A percentile compares a stretch with the other conserved stretches of the same genome.
Conservation (phyloP, 805 yeast genomes). For the Trichomonascus vanleenenianus region DNA sequence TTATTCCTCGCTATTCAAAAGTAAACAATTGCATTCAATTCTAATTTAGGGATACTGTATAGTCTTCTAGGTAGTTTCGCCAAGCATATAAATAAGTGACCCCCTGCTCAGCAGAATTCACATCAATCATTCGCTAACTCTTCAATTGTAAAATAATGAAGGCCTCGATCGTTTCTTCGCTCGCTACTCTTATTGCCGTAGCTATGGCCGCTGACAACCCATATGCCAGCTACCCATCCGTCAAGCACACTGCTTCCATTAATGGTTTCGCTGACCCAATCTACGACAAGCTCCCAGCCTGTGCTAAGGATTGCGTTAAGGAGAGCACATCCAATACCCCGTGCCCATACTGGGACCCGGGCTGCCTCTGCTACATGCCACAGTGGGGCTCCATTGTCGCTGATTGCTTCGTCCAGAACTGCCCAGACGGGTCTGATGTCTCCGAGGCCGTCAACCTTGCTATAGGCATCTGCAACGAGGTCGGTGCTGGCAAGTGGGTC, state of each 20-base stretch:
- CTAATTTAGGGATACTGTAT: background rate
- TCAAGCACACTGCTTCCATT: constrained; percentile 38
- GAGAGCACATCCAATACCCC: constrained; percentile 34
- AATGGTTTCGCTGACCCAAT: constrained; percentile 43
- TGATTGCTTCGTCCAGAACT: constrained; percentile 34
- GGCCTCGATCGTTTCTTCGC: constrained; percentile 1
- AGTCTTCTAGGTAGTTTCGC: background rate
- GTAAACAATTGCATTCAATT: background rate
- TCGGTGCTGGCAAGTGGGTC: constrained; percentile 37
- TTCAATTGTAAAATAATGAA: background rate
- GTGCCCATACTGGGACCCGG: constrained; percentile 48
- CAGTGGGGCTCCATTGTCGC: constrained; percentile 39
- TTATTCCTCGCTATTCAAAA: too few relatives aligned
- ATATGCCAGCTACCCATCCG: constrained; percentile 35
- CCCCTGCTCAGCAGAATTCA: background rate
- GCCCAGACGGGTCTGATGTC: constrained; percentile 32
- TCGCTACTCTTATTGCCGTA: constrained; percentile 1
- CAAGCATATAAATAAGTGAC: background rate
- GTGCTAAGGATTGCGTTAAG: constrained; percentile 33
- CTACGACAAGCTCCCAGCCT: constrained; percentile 31
- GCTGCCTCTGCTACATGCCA: constrained; percentile 43
- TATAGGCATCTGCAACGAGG: constrained; percentile 34
- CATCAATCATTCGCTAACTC: background rate
- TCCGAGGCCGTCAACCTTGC: constrained; percentile 36
- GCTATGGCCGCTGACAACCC: constrained; percentile 9